These are phyloP conservation scores for Yarrowia deformans DNA, from an alignment of 805 yeast genomes.

Conservation along the genomic window DNA sequence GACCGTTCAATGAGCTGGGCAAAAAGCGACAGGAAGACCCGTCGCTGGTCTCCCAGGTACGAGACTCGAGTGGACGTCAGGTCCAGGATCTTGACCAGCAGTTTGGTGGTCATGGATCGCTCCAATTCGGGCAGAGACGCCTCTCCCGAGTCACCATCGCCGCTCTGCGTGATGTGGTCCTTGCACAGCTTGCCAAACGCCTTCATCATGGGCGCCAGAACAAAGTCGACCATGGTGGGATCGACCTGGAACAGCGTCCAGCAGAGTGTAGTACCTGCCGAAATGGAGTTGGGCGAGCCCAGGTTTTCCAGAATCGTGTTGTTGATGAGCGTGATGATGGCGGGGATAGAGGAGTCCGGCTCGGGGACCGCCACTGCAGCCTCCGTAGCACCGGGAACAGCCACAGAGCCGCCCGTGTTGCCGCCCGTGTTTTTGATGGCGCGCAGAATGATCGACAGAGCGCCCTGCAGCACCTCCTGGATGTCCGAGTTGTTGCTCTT, in stretches of 20 bases:
- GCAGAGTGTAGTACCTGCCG: constrained; percentile 80
- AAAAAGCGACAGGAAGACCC: constrained; percentile 82
- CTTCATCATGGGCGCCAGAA: constrained; percentile 79
- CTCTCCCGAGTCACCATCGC: constrained; percentile 22
- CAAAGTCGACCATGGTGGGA: constrained; percentile 75
- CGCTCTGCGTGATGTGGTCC: constrained; percentile 66
- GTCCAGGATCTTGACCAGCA: constrained; percentile 77
- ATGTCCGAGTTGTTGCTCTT: constrained; percentile 79
- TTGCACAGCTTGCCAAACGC: constrained; percentile 88
- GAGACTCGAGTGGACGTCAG: constrained; percentile 83
- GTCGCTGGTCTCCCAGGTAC: constrained; percentile 88
- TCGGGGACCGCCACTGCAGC: constrained; percentile 61
- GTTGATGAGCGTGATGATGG: constrained; percentile 66
- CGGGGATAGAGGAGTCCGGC: constrained; percentile 61
- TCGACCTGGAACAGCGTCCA: constrained; percentile 71
- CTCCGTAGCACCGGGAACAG: constrained; percentile 41
- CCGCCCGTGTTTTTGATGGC: constrained; percentile 57
- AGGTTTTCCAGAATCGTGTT: constrained; percentile 82
- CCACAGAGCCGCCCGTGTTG: constrained; percentile 7
- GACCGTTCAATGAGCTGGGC: constrained; percentile 93
- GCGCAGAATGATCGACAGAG: constrained; percentile 68
- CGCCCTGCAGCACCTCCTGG: constrained; percentile 82
- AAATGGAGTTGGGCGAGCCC: constrained; percentile 71
- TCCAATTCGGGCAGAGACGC: constrained; percentile 63
- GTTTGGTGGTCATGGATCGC: constrained; percentile 76